Evolutionary conservation across 257 asterid genomes (phyloP).

Genomic region (Ophiorrhiza pumila): DNA sequence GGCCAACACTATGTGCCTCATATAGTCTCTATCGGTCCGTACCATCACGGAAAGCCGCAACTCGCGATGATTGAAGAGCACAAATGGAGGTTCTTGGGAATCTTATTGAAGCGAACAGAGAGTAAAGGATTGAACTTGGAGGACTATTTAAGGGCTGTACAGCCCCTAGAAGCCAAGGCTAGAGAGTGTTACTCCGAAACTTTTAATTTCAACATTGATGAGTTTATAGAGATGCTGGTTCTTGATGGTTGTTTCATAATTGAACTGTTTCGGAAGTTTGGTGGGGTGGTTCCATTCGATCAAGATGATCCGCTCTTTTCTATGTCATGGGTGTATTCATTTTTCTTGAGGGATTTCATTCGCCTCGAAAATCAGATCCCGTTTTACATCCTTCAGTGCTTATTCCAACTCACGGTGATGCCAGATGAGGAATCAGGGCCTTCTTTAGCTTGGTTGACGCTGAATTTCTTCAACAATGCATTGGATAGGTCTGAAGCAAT

Average conservation of each 20-base stretch:
- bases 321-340: constrained; percentile 67
- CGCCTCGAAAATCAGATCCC: constrained; percentile 86
- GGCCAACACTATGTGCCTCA: constrained; percentile 63
- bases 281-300: constrained; percentile 48
- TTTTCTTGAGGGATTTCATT: constrained; percentile 63
- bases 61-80: constrained; percentile 79
- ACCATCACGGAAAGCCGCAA: constrained; percentile 62
- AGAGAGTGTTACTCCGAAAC: constrained; percentile 68
- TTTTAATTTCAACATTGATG: constrained; percentile 36
- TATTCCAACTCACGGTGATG: constrained; percentile 52
- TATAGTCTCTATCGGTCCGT: constrained; percentile 80
- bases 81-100: constrained; percentile 77
- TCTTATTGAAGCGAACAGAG: constrained; percentile 42
- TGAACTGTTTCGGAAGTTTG: constrained; percentile 66
- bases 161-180: constrained; percentile 49
- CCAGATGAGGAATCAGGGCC: constrained; percentile 39
- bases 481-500: constrained; percentile 38
- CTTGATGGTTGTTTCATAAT: constrained; percentile 84
- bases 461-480: constrained; percentile 54
- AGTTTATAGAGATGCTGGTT: constrained; percentile 70
- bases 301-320: constrained; percentile 66
- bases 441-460: constrained; percentile 32
- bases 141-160: constrained; percentile 47
- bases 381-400: constrained; percentile 49
- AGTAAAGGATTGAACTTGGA: constrained; percentile 29